Percentiles rank a stretch among this genome's conserved stretches.
These are phyloP conservation scores for Wickerhamomyces bisporus DNA, from an alignment of 805 yeast species.

Conservation along the genomic window DNA sequence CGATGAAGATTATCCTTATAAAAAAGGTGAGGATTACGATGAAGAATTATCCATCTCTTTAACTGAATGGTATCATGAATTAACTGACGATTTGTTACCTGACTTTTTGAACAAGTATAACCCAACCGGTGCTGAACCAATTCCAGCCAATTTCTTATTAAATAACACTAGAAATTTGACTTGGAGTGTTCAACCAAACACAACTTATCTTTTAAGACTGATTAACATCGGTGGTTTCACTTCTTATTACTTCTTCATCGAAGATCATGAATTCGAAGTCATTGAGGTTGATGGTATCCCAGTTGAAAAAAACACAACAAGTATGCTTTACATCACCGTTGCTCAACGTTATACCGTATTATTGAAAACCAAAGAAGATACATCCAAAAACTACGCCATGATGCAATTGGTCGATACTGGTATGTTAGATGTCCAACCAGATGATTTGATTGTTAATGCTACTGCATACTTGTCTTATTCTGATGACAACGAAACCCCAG, in stretches of 20 bases:
- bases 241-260: slow-evolving; percentile 83
- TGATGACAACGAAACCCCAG: slow-evolving; percentile 35
- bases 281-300: slow-evolving; percentile 91
- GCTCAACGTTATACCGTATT: slow-evolving; percentile 91
- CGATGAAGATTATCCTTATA: slow-evolving; percentile 55
- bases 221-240: slow-evolving; percentile 88
- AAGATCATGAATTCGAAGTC: slow-evolving; percentile 80
- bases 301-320: slow-evolving; percentile 69
- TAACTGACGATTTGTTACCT: slow-evolving; percentile 42
- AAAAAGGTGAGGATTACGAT: slow-evolving; percentile 50
- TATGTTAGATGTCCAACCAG: slow-evolving; percentile 76
- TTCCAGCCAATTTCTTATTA: slow-evolving; percentile 74
- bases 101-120: slow-evolving; percentile 66
- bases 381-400: slow-evolving; percentile 71
- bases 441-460: slow-evolving; percentile 58
- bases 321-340: slow-evolving; percentile 70
- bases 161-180: slow-evolving; percentile 77
- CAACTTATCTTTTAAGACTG: slow-evolving; percentile 76
- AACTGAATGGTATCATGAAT: slow-evolving; percentile 83
- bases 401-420: slow-evolving; percentile 75
- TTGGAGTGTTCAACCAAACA: slow-evolving; percentile 78
- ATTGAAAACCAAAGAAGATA: slow-evolving; percentile 61
- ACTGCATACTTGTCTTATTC: slow-evolving; percentile 71
- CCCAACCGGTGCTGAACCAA: slow-evolving; percentile 98
- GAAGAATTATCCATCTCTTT: slow-evolving; percentile 68